These are phyloP conservation scores for Xenosphaeropsis pyriputrescens DNA, from an alignment of 2,329 filamentous ascomycete species.

Conservation along the genomic window DNA sequence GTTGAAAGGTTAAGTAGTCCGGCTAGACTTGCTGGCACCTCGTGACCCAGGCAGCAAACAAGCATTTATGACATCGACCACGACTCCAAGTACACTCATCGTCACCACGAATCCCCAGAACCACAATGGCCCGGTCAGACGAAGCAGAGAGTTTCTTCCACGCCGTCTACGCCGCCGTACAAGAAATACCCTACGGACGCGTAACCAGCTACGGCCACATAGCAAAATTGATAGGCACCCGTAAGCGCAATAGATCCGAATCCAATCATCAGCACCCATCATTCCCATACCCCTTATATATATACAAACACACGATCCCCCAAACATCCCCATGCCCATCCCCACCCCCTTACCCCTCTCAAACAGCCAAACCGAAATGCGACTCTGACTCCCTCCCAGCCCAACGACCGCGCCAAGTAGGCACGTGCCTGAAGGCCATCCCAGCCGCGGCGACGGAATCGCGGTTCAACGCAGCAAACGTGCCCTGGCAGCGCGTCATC, in stretches of 20 bases:
- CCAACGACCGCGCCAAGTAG: conserved; percentile 69
- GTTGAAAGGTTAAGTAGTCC: no score
- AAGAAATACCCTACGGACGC: conserved; percentile 68
- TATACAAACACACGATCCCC: no score
- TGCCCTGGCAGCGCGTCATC: conserved; percentile 91
- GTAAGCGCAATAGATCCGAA: conserved; percentile 29
- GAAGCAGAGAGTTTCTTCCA: conserved; percentile 62
- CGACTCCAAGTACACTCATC: no score
- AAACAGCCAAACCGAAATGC: no score
- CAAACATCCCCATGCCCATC: no score
- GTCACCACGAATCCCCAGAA: no score
- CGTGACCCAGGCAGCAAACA: no score
- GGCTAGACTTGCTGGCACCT: no score
- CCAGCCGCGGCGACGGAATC: conserved; percentile 28
- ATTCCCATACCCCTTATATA: no score
- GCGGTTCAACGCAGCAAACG: conserved; percentile 59
- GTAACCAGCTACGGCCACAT: conserved; percentile 86
- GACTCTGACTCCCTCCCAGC: conserved; percentile 31
- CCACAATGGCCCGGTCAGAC: conserved; percentile 52
- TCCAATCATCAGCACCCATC: background rate
- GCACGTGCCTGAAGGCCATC: conserved; percentile 79
- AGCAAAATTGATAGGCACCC: conserved; percentile 55
- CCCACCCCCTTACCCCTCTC: no score
- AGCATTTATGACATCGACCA: no score
- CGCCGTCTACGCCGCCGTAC: conserved; percentile 70